Base-by-base conservation (phyloP, 1,284 basidiomycete species). In the Veloporphyrellus conicus region DNA sequence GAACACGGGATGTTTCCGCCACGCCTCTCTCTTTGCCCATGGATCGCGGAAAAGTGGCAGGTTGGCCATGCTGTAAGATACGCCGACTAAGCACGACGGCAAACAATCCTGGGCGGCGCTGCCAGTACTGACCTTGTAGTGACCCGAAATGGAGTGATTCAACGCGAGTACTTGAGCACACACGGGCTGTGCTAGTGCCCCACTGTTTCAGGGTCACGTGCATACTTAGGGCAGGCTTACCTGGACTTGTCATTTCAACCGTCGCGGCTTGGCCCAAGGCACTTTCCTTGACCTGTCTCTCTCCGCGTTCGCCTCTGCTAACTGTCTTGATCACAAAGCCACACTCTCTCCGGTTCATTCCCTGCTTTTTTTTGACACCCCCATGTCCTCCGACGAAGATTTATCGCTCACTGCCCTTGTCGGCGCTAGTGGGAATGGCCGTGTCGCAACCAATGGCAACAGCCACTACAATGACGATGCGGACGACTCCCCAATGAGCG, bases 11-110 rank as follows among this genome's bases (percentile, higher is more conserved):
- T 82, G 82, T 70, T 86, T 93, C 61, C 93, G 79, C 93, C 93
- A 97, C 44, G 92, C 90, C 65, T 97, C 93, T 53, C 85, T 76
- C 72, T 90, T 92, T 19, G 90, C 90, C 93, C 93, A 96, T 45
- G 93, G 91, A 68, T 97, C 93, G 68, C 90, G 83, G 67, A 85
- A 94, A 47, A 92, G 71, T 36, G 85, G 86, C 41, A 74, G 74
- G 54, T 77, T 76, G 34, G 77, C 59, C 81, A 84, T 85, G 56
- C 66, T 63, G 51, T 52, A 15, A 36, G 31, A 57, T 16, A 52
- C 37, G 22, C 35, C 4, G 53, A 20, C 48, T 50, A 39, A 53
- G 50, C 47, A 47, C 47, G 36, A 40, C 44, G 37, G 36, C 36
- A 15, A 25, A 41, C 25, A 18, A 10, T 1, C 50, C 25, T 9